Conservation (phyloP, 2,329 filamentous ascomycete genomes). For the Claviceps humidiphila region DNA sequence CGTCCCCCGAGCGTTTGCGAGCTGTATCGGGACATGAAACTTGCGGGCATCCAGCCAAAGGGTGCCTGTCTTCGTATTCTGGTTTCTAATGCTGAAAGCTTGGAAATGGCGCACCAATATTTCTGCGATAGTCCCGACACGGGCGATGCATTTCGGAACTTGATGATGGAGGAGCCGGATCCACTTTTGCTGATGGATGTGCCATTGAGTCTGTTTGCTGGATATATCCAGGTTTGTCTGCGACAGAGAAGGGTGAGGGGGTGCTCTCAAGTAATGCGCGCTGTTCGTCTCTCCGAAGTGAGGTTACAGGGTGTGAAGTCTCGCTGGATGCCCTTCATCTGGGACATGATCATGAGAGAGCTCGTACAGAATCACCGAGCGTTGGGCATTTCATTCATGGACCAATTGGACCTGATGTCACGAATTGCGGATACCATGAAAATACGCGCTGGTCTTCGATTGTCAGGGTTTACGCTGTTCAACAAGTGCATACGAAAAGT, state of each 20-base stretch:
- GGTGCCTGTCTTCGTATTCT: slow-evolving; percentile 41
- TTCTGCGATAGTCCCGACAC: slow-evolving; percentile 28
- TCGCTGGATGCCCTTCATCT: slow-evolving; percentile 18
- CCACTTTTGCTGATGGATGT: slow-evolving; percentile 12
- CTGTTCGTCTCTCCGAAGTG: slow-evolving; percentile 16
- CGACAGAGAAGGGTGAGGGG: slow-evolving; percentile 10
- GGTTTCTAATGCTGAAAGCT: slow-evolving; percentile 35
- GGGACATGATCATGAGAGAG: slow-evolving; percentile 21
- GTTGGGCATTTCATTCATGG: slow-evolving; percentile 15
- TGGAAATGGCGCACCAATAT: slow-evolving; percentile 35
- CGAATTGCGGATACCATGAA: slow-evolving; percentile 18
- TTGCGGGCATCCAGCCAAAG: slow-evolving; percentile 32
- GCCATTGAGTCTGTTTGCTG: slow-evolving; percentile 27
- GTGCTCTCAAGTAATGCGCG: slow-evolving; percentile 17
- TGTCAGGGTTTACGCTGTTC: slow-evolving; percentile 11
- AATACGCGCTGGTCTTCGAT: slow-evolving; percentile 11
- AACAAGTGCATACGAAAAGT: slow-evolving; percentile 12
- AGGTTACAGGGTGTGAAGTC: slow-evolving; percentile 13
- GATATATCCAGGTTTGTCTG: slow-evolving; percentile 30
- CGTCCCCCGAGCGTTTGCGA: slow-evolving; percentile 44
- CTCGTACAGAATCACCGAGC: slow-evolving; percentile 17
- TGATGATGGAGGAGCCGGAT: slow-evolving; percentile 14
- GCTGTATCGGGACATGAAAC: slow-evolving; percentile 47
- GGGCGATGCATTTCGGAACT: slow-evolving; percentile 3
- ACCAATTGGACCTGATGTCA: slow-evolving; percentile 18